phyloP scores from a whole-genome alignment of 202 grass and related monocot genomes.

The Panicum hallii region DNA sequence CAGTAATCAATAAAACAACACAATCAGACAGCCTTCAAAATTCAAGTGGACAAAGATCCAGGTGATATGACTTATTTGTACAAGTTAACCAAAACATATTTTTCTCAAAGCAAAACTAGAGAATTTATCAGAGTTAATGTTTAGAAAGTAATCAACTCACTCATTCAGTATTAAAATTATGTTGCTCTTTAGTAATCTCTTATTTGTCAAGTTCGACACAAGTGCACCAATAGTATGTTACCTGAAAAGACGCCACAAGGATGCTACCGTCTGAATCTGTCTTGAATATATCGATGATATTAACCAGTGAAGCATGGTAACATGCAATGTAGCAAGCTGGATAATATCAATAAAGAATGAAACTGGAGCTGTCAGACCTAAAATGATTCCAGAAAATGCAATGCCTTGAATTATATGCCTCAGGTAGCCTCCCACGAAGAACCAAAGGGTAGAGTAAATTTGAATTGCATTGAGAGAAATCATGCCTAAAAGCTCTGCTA shows the following conservation, averaged over 20 bases:
- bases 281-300: constrained; percentile 83
- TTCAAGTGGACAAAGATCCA: not conserved
- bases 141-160: not conserved
- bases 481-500: constrained; percentile 91
- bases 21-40: too few species aligned
- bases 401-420: constrained; percentile 58
- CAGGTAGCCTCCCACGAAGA: constrained; percentile 65
- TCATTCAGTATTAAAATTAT: not conserved
- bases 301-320: constrained; percentile 78
- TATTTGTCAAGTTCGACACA: not conserved
- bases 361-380: constrained; percentile 72
- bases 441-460: constrained; percentile 93
- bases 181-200: constrained; percentile 1
- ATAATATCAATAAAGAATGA: constrained; percentile 81
- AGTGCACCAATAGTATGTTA: constrained; percentile 43
- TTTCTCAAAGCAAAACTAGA: not conserved
- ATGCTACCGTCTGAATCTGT: constrained; percentile 87
- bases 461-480: constrained; percentile 88
- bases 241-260: constrained; percentile 96
- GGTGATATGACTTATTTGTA: not conserved
- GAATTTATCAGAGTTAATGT: not conserved
- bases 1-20: too few species aligned
- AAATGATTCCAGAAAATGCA: constrained; percentile 68
- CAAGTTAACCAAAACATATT: not conserved
- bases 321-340: constrained; percentile 75